Evolutionary conservation across 495 filamentous ascomycete species (phyloP).

Genomic region (Neurospora intermedia): DNA sequence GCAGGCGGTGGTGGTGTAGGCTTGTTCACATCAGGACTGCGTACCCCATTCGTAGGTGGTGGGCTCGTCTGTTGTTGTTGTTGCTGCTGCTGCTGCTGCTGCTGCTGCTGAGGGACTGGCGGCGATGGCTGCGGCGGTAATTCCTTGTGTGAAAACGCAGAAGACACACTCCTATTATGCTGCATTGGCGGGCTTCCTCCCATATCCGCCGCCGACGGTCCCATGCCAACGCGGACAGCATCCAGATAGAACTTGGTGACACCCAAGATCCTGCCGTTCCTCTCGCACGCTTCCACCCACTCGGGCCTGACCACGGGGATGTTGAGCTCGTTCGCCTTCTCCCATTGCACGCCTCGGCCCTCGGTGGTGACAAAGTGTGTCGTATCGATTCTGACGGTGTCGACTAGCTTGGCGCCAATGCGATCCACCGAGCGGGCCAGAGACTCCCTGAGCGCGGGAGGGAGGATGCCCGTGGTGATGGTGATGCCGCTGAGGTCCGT

Average conservation of each 20-base stretch:
- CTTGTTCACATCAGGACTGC: background rate
- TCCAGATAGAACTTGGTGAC: slow-evolving; percentile 94
- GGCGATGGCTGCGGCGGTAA: slow-evolving; percentile 22
- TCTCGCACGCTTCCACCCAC: slow-evolving; percentile 92
- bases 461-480: slow-evolving; percentile 81
- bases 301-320: slow-evolving; percentile 96
- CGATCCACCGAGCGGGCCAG: slow-evolving; percentile 66
- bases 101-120: slow-evolving; percentile 7
- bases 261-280: slow-evolving; percentile 84
- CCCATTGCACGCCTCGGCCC: slow-evolving; percentile 80
- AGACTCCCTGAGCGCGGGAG: slow-evolving; percentile 60
- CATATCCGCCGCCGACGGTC: slow-evolving; percentile 8
- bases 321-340: slow-evolving; percentile 94
- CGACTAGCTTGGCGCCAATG: slow-evolving; percentile 86
- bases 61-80: background rate
- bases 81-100: background rate
- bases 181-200: slow-evolving; percentile 17
- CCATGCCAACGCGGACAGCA: slow-evolving; percentile 39
- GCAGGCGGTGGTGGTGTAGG: background rate
- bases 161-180: slow-evolving; percentile 8
- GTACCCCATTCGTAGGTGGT: background rate
- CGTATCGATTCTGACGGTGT: slow-evolving; percentile 89
- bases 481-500: slow-evolving; percentile 95
- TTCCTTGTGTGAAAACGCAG: slow-evolving; percentile 24
- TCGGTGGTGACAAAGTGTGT: slow-evolving; percentile 99